A percentile compares a stretch with the other conserved stretches of the same genome.
These are phyloP conservation scores for Phytophthora pini DNA, from an alignment of 352 stramenopile genomes.

Conservation along the genomic window DNA sequence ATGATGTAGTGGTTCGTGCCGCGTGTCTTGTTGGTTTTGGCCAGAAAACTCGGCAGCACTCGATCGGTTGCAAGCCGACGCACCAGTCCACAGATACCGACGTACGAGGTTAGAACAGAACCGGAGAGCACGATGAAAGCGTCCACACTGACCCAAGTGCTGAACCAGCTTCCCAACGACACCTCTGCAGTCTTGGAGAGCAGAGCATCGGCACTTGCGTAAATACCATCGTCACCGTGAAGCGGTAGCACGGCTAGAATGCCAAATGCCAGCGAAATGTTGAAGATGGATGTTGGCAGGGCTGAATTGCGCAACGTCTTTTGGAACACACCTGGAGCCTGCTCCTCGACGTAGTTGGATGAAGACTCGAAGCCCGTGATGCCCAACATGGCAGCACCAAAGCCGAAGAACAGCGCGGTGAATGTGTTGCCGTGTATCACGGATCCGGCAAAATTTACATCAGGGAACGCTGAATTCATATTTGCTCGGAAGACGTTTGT, in stretches of 20 bases:
- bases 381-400: conserved; percentile 81
- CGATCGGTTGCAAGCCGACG: conserved; percentile 74
- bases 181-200: no score
- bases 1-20: conserved; percentile 81
- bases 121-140: conserved; percentile 88
- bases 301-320: conserved; percentile 77
- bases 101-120: conserved; percentile 84
- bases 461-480: conserved; percentile 54
- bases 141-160: conserved; percentile 69
- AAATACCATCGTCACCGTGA: conserved; percentile 45
- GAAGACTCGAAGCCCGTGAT: conserved; percentile 91
- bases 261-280: conserved; percentile 70
- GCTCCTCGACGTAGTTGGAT: conserved; percentile 89
- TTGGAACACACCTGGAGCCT: conserved; percentile 78
- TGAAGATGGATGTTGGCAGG: conserved; percentile 76
- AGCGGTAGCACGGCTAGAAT: conserved; percentile 77
- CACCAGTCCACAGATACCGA: conserved; percentile 78
- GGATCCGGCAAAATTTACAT: conserved; percentile 59
- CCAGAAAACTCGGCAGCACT: conserved; percentile 54
- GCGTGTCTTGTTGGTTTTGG: conserved; percentile 56
- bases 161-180: conserved; percentile 39
- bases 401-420: conserved; percentile 77
- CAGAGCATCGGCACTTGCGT: conserved; percentile 8
- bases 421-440: conserved; percentile 47
- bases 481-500: conserved; percentile 68